Evolutionary conservation across 169 alveolate species (phyloP).

Genomic region (Miamiensis avidus): DNA sequence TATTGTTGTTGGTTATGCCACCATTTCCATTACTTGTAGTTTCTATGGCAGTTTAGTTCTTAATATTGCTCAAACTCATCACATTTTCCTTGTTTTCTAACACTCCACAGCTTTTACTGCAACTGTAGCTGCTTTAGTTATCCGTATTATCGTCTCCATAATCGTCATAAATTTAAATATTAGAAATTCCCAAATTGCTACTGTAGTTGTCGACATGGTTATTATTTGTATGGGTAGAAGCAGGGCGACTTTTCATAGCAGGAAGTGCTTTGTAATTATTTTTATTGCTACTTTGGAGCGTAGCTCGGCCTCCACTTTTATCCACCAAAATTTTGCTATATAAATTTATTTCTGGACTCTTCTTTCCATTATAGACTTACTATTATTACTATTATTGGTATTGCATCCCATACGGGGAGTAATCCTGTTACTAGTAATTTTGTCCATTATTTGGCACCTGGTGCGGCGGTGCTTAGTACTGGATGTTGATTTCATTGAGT

Average conservation of each 20-base stretch:
- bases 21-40: too few relatives aligned
- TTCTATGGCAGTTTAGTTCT: too few relatives aligned
- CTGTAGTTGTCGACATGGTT: not conserved
- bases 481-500: not conserved
- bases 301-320: too few relatives aligned
- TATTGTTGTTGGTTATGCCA: too few relatives aligned
- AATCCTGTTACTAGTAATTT: not conserved
- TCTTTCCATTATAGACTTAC: not conserved
- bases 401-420: not conserved
- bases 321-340: not conserved
- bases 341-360: not conserved
- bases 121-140: too few relatives aligned
- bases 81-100: too few relatives aligned
- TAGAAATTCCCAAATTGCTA: too few relatives aligned
- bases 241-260: not conserved
- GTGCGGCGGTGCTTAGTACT: not conserved
- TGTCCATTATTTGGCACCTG: not conserved
- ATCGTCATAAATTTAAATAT: too few relatives aligned
- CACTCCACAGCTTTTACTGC: too few relatives aligned
- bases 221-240: not conserved
- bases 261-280: not conserved
- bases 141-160: too few relatives aligned
- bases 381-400: not conserved
- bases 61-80: too few relatives aligned
- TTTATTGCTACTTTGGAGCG: not conserved